A percentile compares a stretch with the other conserved stretches of the same genome.
Conservation (phyloP, 2,329 filamentous ascomycete species). For the Triangularia verruculosa region DNA sequence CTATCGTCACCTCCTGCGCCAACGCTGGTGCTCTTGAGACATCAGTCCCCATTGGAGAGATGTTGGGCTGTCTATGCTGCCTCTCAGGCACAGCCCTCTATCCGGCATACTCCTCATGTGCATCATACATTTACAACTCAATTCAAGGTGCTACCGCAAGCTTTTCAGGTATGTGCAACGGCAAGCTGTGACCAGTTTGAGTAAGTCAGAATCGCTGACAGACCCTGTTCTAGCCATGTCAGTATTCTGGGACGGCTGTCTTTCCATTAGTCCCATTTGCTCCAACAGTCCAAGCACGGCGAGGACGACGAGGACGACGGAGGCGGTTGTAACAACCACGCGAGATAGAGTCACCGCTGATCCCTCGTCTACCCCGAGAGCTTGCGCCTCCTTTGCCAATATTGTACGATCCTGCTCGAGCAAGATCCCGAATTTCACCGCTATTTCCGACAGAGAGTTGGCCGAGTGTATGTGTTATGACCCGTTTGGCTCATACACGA, state of each 20-base stretch:
- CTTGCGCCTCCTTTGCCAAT: slow-evolving; percentile 25
- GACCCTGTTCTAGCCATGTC: not conserved
- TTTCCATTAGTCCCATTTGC: not conserved
- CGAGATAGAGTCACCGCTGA: not conserved
- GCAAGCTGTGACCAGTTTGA: not conserved
- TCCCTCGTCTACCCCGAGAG: slow-evolving; percentile 16
- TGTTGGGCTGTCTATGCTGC: slow-evolving; percentile 30
- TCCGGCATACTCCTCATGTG: slow-evolving; percentile 27
- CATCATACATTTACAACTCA: slow-evolving; percentile 23
- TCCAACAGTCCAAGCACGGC: not conserved
- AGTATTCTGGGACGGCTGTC: slow-evolving; percentile 6
- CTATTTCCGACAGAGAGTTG: slow-evolving; percentile 6
- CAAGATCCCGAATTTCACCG: not conserved
- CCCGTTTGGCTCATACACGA: slow-evolving; percentile 22
- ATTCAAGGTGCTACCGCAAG: slow-evolving; percentile 13
- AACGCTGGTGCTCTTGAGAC: slow-evolving; percentile 17
- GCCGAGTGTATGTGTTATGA: slow-evolving; percentile 30
- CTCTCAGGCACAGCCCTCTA: slow-evolving; percentile 12
- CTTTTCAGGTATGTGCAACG: not conserved
- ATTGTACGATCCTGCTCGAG: slow-evolving; percentile 25
- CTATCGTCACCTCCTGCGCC: slow-evolving; percentile 20
- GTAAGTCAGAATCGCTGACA: not conserved
- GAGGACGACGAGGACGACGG: not conserved
- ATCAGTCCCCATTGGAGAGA: slow-evolving; percentile 7
- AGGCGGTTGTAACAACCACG: not conserved